A percentile compares a stretch with the other conserved stretches of the same genome.
Conservation (phyloP, 345 rosid species). For the Brassica rapa region DNA sequence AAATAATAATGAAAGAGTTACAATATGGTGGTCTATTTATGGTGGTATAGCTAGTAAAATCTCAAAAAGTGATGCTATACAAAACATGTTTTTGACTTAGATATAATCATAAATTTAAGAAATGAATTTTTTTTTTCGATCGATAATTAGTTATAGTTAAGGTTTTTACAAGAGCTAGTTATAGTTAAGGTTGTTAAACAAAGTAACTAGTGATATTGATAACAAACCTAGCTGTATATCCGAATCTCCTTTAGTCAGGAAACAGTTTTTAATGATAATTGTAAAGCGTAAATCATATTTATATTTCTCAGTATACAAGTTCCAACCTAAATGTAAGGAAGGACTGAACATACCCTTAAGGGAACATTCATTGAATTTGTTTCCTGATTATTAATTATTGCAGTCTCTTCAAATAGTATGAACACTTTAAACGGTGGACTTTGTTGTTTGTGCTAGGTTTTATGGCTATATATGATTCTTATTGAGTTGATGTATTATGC, state of each 20-base stretch:
- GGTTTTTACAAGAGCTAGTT: background rate
- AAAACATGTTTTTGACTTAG: background rate
- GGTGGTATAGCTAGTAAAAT: slow-evolving; percentile 1
- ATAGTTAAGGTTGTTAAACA: background rate
- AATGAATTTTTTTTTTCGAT: background rate
- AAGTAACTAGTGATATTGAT: background rate
- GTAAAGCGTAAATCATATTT: background rate
- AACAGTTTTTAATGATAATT: background rate
- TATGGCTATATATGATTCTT: background rate
- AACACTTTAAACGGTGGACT: slow-evolving; percentile 1
- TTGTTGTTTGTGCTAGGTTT: slow-evolving; percentile 14
- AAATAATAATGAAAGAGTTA: background rate
- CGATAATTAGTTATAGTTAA: background rate
- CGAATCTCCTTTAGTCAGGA: background rate
- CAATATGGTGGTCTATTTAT: background rate
- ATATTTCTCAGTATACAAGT: background rate
- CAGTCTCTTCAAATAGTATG: background rate
- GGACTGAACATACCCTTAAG: background rate
- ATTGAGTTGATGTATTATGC: background rate
- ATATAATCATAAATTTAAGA: background rate
- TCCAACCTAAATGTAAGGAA: background rate
- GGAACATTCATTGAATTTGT: background rate
- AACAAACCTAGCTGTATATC: background rate
- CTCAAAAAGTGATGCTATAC: background rate
- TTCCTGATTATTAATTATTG: background rate